Evolutionary conservation across 2,329 filamentous ascomycete genomes (phyloP).

Genomic region (Chaetomium olivaceum): DNA sequence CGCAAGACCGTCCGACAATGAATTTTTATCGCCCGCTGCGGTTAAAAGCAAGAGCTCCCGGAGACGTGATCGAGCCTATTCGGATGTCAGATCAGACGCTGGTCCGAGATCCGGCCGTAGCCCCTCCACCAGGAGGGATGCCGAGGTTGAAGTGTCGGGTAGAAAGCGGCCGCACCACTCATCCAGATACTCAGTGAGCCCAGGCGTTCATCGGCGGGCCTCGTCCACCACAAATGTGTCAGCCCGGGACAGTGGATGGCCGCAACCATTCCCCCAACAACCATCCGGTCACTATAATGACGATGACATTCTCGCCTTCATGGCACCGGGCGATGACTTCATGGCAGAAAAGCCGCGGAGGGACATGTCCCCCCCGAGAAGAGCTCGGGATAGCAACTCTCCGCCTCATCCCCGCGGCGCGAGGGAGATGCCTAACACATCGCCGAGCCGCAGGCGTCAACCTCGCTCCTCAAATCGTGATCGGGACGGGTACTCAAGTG

Average conservation of each 20-base stretch:
- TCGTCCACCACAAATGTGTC: slow-evolving; percentile 27
- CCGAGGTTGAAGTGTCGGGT: slow-evolving; percentile 23
- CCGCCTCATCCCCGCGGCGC: slow-evolving; percentile 33
- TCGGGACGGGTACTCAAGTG: slow-evolving; percentile 44
- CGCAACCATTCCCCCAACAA: slow-evolving; percentile 20
- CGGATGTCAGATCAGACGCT: slow-evolving; percentile 34
- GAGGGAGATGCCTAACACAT: slow-evolving; percentile 34
- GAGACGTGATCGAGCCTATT: slow-evolving; percentile 48
- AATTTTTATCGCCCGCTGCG: slow-evolving; percentile 46
- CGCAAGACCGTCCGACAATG: slow-evolving; percentile 37
- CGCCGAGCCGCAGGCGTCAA: slow-evolving; percentile 33
- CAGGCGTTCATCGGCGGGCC: slow-evolving; percentile 39
- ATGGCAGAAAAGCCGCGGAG: slow-evolving; percentile 20
- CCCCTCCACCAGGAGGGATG: slow-evolving; percentile 24
- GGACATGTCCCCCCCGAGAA: slow-evolving; percentile 33
- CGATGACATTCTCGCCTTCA: slow-evolving; percentile 32
- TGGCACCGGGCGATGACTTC: slow-evolving; percentile 27
- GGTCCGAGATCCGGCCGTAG: slow-evolving; percentile 21
- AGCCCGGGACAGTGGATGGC: slow-evolving; percentile 19
- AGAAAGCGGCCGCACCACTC: slow-evolving; percentile 26
- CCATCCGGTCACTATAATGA: slow-evolving; percentile 21
- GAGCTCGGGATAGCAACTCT: slow-evolving; percentile 38
- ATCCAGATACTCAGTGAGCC: slow-evolving; percentile 24
- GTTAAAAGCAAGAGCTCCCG: slow-evolving; percentile 43
- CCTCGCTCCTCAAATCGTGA: slow-evolving; percentile 34